These are phyloP conservation scores for Sclerotinia sclerotiorum DNA, from an alignment of 2,329 filamentous ascomycete genomes.

Conservation along the genomic window DNA sequence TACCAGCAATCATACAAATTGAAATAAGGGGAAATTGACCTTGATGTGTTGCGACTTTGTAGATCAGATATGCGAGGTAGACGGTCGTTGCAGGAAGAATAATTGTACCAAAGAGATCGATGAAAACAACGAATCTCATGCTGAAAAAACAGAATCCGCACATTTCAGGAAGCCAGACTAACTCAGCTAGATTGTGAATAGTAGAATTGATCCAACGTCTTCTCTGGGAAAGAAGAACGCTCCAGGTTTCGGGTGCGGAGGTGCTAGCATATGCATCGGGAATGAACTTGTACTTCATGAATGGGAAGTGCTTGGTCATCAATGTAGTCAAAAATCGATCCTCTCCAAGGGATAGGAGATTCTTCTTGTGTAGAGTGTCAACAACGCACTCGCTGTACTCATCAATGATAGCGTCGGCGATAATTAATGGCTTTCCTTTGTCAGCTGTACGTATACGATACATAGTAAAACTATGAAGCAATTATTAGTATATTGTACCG, in stretches of 20 bases:
- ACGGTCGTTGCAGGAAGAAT: constrained; percentile 86
- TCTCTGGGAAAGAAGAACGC: constrained; percentile 91
- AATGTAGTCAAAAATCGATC: constrained; percentile 96
- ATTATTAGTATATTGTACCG: constrained; percentile 41
- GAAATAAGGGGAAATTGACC: constrained; percentile 85
- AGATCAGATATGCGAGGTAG: constrained; percentile 87
- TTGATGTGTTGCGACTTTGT: constrained; percentile 64
- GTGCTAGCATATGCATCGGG: constrained; percentile 91
- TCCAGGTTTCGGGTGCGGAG: constrained; percentile 91
- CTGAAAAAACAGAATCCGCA: constrained; percentile 99
- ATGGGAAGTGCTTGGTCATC: constrained; percentile 97
- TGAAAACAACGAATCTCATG: constrained; percentile 94
- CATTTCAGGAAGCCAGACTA: constrained; percentile 87
- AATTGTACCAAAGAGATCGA: constrained; percentile 89
- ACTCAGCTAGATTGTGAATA: constrained; percentile 90
- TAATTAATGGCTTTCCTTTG: constrained; percentile 90
- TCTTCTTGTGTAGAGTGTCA: constrained; percentile 94
- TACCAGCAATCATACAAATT: constrained; percentile 81
- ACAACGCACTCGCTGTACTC: constrained; percentile 89
- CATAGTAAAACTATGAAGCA: constrained; percentile 82
- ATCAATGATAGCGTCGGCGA: constrained; percentile 80
- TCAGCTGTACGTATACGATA: constrained; percentile 93
- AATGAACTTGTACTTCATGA: constrained; percentile 95
- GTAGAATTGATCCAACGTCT: constrained; percentile 99
- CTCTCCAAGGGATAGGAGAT: constrained; percentile 87